Percentiles rank a stretch among this genome's conserved stretches.
phyloP scores from a whole-genome alignment of 202 grass and related monocot genomes.

The Carex arenaria region DNA sequence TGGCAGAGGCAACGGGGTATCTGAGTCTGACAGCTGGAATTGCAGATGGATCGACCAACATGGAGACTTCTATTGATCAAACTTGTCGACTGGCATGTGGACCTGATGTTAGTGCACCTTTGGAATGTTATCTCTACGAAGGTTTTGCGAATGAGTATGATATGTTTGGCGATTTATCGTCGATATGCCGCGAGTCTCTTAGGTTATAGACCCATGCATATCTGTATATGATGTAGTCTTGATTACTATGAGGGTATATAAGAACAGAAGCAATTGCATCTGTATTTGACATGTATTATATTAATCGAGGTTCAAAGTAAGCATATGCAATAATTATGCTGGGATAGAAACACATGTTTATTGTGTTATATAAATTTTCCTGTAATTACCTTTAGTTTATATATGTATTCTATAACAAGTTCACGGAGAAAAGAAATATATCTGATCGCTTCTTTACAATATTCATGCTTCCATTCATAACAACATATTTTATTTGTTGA shows the following conservation, averaged over 20 bases:
- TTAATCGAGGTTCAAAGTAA: not conserved
- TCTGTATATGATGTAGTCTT: not conserved
- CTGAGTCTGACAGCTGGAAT: not conserved
- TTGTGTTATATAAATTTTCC: not conserved
- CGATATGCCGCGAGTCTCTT: slow-evolving; percentile 5
- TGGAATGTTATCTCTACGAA: not conserved
- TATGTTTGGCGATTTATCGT: slow-evolving; percentile 2
- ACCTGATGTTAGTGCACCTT: not conserved
- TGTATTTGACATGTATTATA: not conserved
- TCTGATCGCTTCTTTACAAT: too few relatives aligned
- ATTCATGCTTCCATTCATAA: too few relatives aligned
- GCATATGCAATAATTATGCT: not conserved
- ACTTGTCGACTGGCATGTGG: not conserved
- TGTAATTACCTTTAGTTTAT: not conserved
- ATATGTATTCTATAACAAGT: not conserved
- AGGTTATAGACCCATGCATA: not conserved
- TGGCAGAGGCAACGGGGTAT: not conserved
- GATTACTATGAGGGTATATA: not conserved
- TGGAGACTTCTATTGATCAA: not conserved
- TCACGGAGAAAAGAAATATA: not conserved
- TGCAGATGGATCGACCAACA: not conserved
- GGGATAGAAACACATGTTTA: too few relatives aligned
- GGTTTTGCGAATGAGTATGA: not conserved
- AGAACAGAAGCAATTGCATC: not conserved
- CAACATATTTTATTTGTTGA: too few relatives aligned